Evolutionary conservation across 495 filamentous ascomycete genomes (phyloP).

Genomic region (Aspergillus baeticus): DNA sequence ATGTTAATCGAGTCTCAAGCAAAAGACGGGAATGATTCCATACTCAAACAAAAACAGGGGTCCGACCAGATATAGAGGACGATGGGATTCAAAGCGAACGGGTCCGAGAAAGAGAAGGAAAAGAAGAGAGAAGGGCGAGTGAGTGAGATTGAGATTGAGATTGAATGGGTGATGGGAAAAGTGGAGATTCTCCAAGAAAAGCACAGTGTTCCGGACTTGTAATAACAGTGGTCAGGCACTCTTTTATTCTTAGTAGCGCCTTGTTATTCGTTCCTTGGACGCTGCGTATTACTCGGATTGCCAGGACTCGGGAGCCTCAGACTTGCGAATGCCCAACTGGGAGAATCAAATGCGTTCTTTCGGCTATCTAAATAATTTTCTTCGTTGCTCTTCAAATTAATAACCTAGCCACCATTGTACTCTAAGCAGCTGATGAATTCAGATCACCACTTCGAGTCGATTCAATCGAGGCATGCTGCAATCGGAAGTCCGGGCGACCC

Average conservation of each 20-base stretch:
- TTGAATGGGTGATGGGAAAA: background rate
- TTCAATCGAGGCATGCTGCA: background rate
- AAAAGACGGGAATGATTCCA: slow-evolving; percentile 5
- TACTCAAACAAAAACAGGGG: slow-evolving; percentile 1
- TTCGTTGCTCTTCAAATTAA: background rate
- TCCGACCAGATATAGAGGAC: slow-evolving; percentile 35
- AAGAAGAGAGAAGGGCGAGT: slow-evolving; percentile 53
- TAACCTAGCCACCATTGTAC: background rate
- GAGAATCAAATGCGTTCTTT: background rate
- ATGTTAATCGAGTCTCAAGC: slow-evolving; percentile 13
- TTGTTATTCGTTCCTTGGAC: slow-evolving; percentile 4
- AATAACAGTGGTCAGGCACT: slow-evolving; percentile 4
- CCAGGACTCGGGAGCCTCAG: slow-evolving; percentile 4
- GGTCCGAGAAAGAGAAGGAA: slow-evolving; percentile 7
- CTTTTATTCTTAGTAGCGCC: background rate
- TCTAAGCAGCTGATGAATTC: no score
- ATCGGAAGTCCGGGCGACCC: background rate
- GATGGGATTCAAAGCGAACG: slow-evolving; percentile 5
- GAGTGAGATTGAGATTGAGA: slow-evolving; percentile 21
- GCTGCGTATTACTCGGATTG: background rate
- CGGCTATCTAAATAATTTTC: background rate
- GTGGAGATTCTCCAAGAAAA: slow-evolving; percentile 8
- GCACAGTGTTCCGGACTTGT: background rate
- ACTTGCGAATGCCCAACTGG: background rate
- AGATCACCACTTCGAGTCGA: background rate